phyloP scores from a whole-genome alignment of 2,329 filamentous ascomycete species.

The Calonectria multiphialidica region DNA sequence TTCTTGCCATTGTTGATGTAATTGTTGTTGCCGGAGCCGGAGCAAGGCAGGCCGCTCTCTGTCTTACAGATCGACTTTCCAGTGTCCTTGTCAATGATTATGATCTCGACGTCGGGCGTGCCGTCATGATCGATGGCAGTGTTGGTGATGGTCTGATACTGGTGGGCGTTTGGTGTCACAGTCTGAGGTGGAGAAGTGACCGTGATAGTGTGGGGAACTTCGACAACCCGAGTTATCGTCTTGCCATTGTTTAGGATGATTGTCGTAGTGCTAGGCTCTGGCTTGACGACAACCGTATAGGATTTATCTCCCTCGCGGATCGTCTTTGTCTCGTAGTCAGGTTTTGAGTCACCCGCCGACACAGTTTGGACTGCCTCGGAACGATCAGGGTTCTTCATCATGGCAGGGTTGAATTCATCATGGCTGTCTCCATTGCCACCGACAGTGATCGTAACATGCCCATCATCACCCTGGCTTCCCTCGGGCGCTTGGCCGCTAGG shows the following conservation, averaged over 20 bases:
- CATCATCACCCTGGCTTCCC: neutral
- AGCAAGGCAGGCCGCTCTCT: slow-evolving; percentile 45
- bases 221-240: slow-evolving; percentile 32
- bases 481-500: neutral
- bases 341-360: neutral
- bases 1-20: neutral
- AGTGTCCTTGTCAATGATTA: slow-evolving; percentile 47
- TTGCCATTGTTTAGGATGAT: slow-evolving; percentile 22
- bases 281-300: neutral
- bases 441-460: slow-evolving; percentile 6
- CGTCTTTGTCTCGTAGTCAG: neutral
- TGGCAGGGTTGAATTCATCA: neutral
- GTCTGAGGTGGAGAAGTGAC: slow-evolving; percentile 41
- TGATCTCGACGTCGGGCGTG: slow-evolving; percentile 46
- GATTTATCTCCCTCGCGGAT: neutral
- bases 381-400: neutral
- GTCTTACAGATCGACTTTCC: slow-evolving; percentile 45
- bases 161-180: slow-evolving; percentile 14
- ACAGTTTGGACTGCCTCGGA: neutral
- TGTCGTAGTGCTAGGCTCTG: neutral
- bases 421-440: neutral
- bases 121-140: slow-evolving; percentile 31
- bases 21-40: neutral
- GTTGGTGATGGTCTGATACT: slow-evolving; percentile 40
- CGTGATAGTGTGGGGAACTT: slow-evolving; percentile 31